Evolutionary conservation across 2,329 filamentous ascomycete species (phyloP).

Genomic region (Ascochyta viciae-villosae): DNA sequence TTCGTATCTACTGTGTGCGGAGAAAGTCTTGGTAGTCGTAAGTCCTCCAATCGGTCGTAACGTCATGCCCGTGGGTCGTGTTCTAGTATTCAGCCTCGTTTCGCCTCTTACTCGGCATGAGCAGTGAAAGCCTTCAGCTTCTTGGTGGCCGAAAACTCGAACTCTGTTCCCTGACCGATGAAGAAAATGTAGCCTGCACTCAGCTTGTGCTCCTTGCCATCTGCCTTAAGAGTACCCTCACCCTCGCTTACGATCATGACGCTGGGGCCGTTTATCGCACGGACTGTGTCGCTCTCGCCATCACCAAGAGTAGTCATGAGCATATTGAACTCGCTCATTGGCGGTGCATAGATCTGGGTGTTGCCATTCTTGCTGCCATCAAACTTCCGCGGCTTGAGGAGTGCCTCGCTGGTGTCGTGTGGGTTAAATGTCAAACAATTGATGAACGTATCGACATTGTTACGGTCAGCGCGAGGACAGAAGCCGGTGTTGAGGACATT

Average conservation of each 20-base stretch:
- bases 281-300: constrained; percentile 66
- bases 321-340: constrained; percentile 76
- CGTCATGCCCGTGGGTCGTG: constrained; percentile 13
- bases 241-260: constrained; percentile 70
- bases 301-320: constrained; percentile 63
- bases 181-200: constrained; percentile 71
- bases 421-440: constrained; percentile 69
- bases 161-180: constrained; percentile 64
- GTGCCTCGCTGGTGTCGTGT: constrained; percentile 64
- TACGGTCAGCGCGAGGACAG: constrained; percentile 70
- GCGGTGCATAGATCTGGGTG: constrained; percentile 69
- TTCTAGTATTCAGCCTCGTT: constrained; percentile 21
- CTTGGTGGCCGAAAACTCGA: constrained; percentile 55
- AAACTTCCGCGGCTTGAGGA: constrained; percentile 60
- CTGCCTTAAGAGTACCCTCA: constrained; percentile 62
- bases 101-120: constrained; percentile 50
- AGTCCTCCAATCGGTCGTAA: constrained; percentile 28
- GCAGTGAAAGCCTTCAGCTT: constrained; percentile 59
- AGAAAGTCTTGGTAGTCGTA: constrained; percentile 18
- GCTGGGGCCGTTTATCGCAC: constrained; percentile 65
- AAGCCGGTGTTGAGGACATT: constrained; percentile 79
- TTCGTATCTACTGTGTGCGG: constrained; percentile 19
- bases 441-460: constrained; percentile 69
- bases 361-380: constrained; percentile 64
- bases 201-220: constrained; percentile 61